Percentiles rank a stretch among this genome's conserved stretches.
Conservation (phyloP, 805 yeast genomes). For the Wickerhamiella azymoides region DNA sequence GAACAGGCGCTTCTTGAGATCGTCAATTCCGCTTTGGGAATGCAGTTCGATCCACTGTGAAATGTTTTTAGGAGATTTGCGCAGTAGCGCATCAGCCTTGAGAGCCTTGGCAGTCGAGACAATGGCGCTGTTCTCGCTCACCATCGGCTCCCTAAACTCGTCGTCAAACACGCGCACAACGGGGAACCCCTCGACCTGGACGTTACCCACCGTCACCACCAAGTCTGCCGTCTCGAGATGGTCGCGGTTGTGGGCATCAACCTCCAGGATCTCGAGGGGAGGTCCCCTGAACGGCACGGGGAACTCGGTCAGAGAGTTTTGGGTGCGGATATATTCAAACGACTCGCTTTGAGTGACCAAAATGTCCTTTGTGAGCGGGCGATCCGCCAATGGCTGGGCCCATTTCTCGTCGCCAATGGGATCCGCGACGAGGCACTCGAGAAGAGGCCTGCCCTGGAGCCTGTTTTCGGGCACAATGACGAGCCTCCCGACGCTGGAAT, state of each 20-base stretch:
- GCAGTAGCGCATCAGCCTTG: conserved; percentile 18
- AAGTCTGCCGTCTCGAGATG: conserved; percentile 14
- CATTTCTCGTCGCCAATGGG: conserved; percentile 25
- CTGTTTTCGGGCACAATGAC: conserved; percentile 19
- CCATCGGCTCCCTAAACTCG: neutral
- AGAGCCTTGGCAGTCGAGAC: conserved; percentile 16
- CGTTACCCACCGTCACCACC: conserved; percentile 13
- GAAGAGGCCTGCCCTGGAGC: conserved; percentile 16
- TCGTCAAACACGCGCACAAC: conserved; percentile 2
- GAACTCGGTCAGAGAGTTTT: conserved; percentile 23
- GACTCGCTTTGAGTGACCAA: conserved; percentile 19
- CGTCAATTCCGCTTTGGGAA: conserved; percentile 17
- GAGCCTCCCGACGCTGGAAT: conserved; percentile 18
- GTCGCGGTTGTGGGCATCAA: conserved; percentile 19
- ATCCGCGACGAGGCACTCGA: conserved; percentile 24
- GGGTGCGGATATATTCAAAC: conserved; percentile 22
- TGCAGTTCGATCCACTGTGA: conserved; percentile 16
- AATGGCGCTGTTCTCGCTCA: conserved; percentile 9
- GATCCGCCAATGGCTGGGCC: conserved; percentile 18
- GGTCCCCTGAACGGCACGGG: conserved; percentile 18
- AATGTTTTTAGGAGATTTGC: conserved; percentile 20
- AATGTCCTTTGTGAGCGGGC: conserved; percentile 24
- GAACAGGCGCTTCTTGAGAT: conserved; percentile 15
- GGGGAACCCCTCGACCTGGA: neutral
- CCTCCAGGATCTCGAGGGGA: conserved; percentile 23